Conservation (phyloP, 179 eudicot species). For the Sideroxylon spinosum region DNA sequence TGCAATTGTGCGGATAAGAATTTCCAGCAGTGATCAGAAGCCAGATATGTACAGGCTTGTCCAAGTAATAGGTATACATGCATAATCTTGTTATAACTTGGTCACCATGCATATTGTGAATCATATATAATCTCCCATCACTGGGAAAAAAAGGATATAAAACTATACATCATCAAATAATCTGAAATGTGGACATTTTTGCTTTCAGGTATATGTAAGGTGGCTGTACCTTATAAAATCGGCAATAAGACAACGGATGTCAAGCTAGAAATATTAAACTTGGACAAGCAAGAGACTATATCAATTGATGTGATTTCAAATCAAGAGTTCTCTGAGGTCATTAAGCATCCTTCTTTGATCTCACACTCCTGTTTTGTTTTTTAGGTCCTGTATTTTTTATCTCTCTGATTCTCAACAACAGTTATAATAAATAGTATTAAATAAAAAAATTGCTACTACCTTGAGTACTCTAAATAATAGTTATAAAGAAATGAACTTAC, state of each 20-base stretch:
- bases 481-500: background rate
- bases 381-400: background rate
- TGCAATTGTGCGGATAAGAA: constrained; percentile 66
- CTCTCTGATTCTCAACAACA: background rate
- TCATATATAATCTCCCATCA: too few species aligned
- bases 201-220: constrained; percentile 56
- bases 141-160: background rate
- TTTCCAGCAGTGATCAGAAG: constrained; percentile 57
- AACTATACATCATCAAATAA: background rate
- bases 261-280: constrained; percentile 69
- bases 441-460: background rate
- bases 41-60: constrained; percentile 74
- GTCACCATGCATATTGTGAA: background rate
- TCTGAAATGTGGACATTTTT: background rate
- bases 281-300: constrained; percentile 67
- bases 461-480: background rate
- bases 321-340: constrained; percentile 81
- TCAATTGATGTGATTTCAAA: constrained; percentile 68
- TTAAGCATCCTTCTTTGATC: background rate
- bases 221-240: constrained; percentile 54
- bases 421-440: background rate
- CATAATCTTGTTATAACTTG: background rate
- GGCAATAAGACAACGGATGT: constrained; percentile 54
- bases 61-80: constrained; percentile 63
- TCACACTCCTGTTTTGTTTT: background rate